These are phyloP conservation scores for Nicotiana tabacum DNA, from an alignment of 257 asterid genomes.

Conservation along the genomic window DNA sequence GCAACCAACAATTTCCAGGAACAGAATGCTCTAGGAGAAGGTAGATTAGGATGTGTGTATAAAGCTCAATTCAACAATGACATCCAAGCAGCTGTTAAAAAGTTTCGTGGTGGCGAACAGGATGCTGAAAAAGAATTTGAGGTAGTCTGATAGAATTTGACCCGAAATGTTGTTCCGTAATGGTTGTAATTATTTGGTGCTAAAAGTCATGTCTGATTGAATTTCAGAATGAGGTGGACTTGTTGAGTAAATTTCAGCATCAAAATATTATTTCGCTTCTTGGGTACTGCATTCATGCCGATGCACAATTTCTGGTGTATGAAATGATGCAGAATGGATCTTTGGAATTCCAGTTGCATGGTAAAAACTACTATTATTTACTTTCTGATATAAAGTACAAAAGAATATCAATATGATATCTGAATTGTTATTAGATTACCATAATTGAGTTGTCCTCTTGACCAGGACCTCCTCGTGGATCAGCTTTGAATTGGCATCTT, in stretches of 20 bases:
- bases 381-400: background rate
- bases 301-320: conserved; percentile 65
- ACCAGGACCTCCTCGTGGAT: conserved; percentile 66
- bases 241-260: conserved; percentile 69
- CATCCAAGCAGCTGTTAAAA: conserved; percentile 67
- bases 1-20: conserved; percentile 77
- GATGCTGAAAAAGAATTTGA: conserved; percentile 67
- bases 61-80: conserved; percentile 65
- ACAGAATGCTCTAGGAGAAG: conserved; percentile 63
- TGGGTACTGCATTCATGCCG: conserved; percentile 70
- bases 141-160: conserved; percentile 31
- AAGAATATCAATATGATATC: background rate
- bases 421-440: background rate
- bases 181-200: background rate
- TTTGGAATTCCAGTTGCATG: conserved; percentile 73
- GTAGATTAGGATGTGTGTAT: conserved; percentile 67
- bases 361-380: conserved; percentile 27
- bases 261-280: conserved; percentile 77
- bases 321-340: conserved; percentile 92
- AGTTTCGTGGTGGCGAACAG: conserved; percentile 46
- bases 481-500: conserved; percentile 72
- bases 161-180: background rate
- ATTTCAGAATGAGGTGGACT: conserved; percentile 79
- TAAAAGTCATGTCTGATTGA: background rate
- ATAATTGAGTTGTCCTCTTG: background rate